Evolutionary conservation across 179 eudicot genomes (phyloP).

Genomic region (Silene noctiflora): DNA sequence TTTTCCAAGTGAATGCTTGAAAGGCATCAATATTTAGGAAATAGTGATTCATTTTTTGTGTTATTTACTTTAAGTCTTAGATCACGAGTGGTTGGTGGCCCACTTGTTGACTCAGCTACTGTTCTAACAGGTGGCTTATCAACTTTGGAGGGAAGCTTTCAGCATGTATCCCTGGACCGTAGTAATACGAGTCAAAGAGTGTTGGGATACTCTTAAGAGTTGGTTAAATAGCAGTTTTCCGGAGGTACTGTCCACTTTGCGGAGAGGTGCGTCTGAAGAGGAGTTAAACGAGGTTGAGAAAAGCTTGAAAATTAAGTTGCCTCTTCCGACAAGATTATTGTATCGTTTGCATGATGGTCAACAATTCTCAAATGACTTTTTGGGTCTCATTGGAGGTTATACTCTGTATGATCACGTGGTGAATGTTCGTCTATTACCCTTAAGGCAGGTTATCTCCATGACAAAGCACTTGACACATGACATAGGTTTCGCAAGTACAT

Average conservation of each 20-base stretch:
- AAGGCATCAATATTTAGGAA: neutral
- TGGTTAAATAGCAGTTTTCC: slow-evolving; percentile 64
- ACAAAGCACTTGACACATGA: slow-evolving; percentile 34
- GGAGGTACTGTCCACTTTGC: slow-evolving; percentile 55
- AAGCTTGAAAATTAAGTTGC: slow-evolving; percentile 59
- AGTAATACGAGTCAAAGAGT: slow-evolving; percentile 59
- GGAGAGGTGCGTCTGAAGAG: slow-evolving; percentile 75
- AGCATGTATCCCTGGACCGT: slow-evolving; percentile 81
- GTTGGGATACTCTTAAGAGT: slow-evolving; percentile 57
- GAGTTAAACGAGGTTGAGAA: slow-evolving; percentile 55
- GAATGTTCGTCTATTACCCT: slow-evolving; percentile 66
- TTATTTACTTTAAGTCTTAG: neutral
- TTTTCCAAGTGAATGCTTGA: neutral
- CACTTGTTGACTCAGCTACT: slow-evolving; percentile 1
- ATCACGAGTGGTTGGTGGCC: neutral
- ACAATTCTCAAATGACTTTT: slow-evolving; percentile 33
- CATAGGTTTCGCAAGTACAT: slow-evolving; percentile 33
- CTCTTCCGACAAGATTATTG: slow-evolving; percentile 70
- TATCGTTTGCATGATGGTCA: slow-evolving; percentile 92
- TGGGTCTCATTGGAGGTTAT: slow-evolving; percentile 92
- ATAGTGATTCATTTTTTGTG: neutral
- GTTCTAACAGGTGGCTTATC: slow-evolving; percentile 60
- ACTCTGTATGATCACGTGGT: slow-evolving; percentile 47
- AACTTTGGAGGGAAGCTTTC: slow-evolving; percentile 71
- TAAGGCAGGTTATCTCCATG: slow-evolving; percentile 31